phyloP scores from a whole-genome alignment of 768 basidiomycete species.

The Russula earlei region DNA sequence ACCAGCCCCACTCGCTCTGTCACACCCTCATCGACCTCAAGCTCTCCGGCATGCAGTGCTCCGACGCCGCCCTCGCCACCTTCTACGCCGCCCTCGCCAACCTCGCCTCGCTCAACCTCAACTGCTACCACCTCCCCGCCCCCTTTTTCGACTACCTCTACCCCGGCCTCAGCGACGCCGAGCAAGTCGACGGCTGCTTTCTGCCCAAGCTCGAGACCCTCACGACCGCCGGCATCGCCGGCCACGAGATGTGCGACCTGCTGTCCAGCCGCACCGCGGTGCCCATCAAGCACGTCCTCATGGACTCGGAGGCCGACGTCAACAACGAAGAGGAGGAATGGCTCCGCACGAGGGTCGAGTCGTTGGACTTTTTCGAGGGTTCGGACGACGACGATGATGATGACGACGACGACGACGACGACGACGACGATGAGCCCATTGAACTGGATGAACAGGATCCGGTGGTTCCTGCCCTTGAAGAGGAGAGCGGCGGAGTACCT shows the following conservation, averaged over 20 bases:
- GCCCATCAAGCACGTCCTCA: slow-evolving; percentile 37
- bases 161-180: slow-evolving; percentile 1
- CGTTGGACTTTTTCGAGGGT: slow-evolving; percentile 44
- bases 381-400: slow-evolving; percentile 39
- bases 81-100: slow-evolving; percentile 42
- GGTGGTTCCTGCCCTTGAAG: slow-evolving; percentile 13
- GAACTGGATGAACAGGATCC: slow-evolving; percentile 22
- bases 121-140: slow-evolving; percentile 26
- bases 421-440: too few relatives aligned
- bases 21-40: slow-evolving; percentile 42
- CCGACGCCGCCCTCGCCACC: slow-evolving; percentile 24
- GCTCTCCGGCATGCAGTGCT: slow-evolving; percentile 41
- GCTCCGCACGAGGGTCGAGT: slow-evolving; percentile 41
- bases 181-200: slow-evolving; percentile 21
- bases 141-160: slow-evolving; percentile 24
- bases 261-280: slow-evolving; percentile 37
- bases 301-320: slow-evolving; percentile 40
- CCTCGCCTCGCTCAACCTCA: slow-evolving; percentile 36
- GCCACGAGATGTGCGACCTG: slow-evolving; percentile 34
- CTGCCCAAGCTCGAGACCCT: slow-evolving; percentile 47
- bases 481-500: slow-evolving; percentile 3
- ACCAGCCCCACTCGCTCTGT: slow-evolving; percentile 33
- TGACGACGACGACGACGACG: not conserved
- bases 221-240: slow-evolving; percentile 37
- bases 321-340: slow-evolving; percentile 36